These are phyloP conservation scores for Hericium alpestre DNA, from an alignment of 768 basidiomycete species.

Conservation along the genomic window DNA sequence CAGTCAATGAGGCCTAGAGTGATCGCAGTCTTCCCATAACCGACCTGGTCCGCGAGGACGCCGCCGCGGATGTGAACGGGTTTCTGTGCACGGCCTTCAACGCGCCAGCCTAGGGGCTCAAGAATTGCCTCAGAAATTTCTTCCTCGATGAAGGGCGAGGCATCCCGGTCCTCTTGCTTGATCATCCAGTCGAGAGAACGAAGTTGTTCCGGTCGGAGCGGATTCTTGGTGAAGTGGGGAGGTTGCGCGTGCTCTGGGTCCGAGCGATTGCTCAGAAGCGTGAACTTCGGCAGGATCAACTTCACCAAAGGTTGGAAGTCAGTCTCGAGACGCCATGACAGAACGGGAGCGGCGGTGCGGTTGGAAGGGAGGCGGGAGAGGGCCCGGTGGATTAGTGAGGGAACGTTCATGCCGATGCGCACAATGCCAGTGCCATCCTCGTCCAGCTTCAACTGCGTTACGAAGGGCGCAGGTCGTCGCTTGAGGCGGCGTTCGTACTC, in stretches of 20 bases:
- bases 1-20: slow-evolving; percentile 83
- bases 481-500: slow-evolving; percentile 85
- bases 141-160: slow-evolving; percentile 78
- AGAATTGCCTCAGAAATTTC: slow-evolving; percentile 88
- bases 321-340: slow-evolving; percentile 79
- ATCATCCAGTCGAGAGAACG: slow-evolving; percentile 94
- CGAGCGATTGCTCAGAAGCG: slow-evolving; percentile 60
- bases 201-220: slow-evolving; percentile 74
- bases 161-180: slow-evolving; percentile 53
- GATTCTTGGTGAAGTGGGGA: slow-evolving; percentile 55
- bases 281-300: slow-evolving; percentile 52
- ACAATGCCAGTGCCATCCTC: slow-evolving; percentile 57
- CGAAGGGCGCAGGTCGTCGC: slow-evolving; percentile 73
- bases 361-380: slow-evolving; percentile 58
- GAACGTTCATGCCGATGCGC: slow-evolving; percentile 79
- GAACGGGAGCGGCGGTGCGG: slow-evolving; percentile 32
- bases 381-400: slow-evolving; percentile 81
- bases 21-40: slow-evolving; percentile 95
- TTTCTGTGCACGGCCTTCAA: slow-evolving; percentile 82
- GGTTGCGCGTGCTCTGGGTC: slow-evolving; percentile 70
- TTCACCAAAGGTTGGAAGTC: slow-evolving; percentile 60
- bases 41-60: slow-evolving; percentile 91
- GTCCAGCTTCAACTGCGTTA: slow-evolving; percentile 69
- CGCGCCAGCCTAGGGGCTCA: slow-evolving; percentile 82
- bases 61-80: slow-evolving; percentile 73